Evolutionary conservation across 306 rosid genomes (phyloP).

Genomic region (Inga laurina): DNA sequence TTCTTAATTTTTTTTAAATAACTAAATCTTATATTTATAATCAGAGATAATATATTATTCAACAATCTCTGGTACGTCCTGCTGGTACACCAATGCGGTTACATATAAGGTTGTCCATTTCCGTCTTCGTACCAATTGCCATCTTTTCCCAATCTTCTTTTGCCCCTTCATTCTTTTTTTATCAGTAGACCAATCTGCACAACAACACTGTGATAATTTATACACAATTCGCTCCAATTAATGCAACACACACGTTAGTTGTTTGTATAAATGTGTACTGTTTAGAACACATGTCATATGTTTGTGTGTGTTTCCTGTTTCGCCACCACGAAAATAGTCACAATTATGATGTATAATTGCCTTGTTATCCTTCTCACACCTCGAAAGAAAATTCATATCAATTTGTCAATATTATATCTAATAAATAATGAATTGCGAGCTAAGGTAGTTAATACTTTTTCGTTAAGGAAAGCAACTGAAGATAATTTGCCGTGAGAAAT

Average conservation of each 20-base stretch:
- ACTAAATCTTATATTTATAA: too few relatives aligned
- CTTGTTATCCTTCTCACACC: neutral
- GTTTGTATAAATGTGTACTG: neutral
- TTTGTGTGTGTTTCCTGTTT: too few relatives aligned
- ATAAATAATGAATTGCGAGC: neutral
- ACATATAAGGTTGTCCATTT: neutral
- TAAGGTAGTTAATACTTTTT: neutral
- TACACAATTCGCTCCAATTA: neutral
- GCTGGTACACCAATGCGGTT: neutral
- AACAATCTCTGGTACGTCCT: neutral
- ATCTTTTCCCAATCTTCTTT: neutral
- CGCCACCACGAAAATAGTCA: neutral
- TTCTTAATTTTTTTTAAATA: too few relatives aligned
- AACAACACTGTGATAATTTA: neutral
- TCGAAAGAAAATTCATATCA: neutral
- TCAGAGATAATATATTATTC: too few relatives aligned
- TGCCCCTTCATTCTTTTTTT: too few relatives aligned
- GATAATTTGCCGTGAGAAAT: neutral
- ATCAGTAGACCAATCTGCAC: neutral
- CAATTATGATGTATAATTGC: neutral
- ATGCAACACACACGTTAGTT: neutral
- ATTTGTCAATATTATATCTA: neutral
- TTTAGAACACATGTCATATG: neutral
- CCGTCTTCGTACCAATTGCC: neutral
- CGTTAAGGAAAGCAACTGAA: neutral